A percentile compares a stretch with the other conserved stretches of the same genome.
phyloP scores from a whole-genome alignment of 2,329 filamentous ascomycete species.

The Incumbomyces delicatus region DNA sequence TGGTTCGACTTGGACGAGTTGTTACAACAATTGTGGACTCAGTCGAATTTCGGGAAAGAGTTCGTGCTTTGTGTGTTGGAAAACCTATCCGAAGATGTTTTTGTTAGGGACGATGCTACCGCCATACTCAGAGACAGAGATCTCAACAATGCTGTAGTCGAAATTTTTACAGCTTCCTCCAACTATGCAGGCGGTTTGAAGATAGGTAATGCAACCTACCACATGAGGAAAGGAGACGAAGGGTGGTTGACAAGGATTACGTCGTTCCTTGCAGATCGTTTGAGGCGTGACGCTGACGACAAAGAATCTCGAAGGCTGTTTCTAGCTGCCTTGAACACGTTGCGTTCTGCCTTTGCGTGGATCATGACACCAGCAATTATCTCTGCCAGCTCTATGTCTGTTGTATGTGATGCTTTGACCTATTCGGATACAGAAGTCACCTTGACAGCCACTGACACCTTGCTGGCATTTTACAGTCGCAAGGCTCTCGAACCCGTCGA shows the following conservation, averaged over 20 bases:
- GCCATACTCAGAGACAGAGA: constrained; percentile 73
- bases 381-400: constrained; percentile 58
- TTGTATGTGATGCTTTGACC: constrained; percentile 62
- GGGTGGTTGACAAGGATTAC: constrained; percentile 80
- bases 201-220: constrained; percentile 56
- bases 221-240: constrained; percentile 66
- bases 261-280: constrained; percentile 62
- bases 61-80: constrained; percentile 83
- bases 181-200: constrained; percentile 66
- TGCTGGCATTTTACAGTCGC: constrained; percentile 73
- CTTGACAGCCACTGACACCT: constrained; percentile 68
- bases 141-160: constrained; percentile 80
- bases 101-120: constrained; percentile 79
- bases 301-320: constrained; percentile 53
- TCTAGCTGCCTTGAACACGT: constrained; percentile 64
- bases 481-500: constrained; percentile 66
- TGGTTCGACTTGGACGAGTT: constrained; percentile 92
- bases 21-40: constrained; percentile 69
- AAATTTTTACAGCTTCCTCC: constrained; percentile 75
- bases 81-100: constrained; percentile 86
- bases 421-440: constrained; percentile 62
- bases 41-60: constrained; percentile 59
- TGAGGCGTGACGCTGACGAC: constrained; percentile 57
- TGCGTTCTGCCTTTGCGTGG: constrained; percentile 77
- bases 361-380: constrained; percentile 73